Conservation (phyloP, 371 early-diverging fungal species). For the Lichtheimia corymbifera region DNA sequence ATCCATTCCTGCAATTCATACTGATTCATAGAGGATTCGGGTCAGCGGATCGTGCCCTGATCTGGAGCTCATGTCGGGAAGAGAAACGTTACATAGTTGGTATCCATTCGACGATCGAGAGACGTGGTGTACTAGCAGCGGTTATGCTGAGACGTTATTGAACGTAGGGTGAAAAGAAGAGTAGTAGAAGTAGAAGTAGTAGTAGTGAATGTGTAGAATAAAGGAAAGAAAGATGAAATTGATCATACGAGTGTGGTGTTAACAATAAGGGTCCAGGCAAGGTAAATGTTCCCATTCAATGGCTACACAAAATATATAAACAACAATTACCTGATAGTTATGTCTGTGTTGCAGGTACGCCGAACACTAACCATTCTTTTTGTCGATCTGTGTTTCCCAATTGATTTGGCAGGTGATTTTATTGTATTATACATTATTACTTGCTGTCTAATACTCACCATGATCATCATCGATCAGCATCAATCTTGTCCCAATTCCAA, state of each 20-base stretch:
- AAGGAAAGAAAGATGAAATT: background rate
- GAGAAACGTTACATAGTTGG: slow-evolving; percentile 1
- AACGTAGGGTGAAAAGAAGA: background rate
- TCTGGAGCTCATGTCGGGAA: background rate
- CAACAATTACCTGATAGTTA: no score
- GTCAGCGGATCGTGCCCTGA: background rate
- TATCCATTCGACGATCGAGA: no score
- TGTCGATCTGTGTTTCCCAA: slow-evolving; percentile 2
- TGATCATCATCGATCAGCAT: no score
- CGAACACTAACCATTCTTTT: background rate
- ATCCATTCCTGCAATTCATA: slow-evolving; percentile 53
- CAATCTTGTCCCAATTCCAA: no score
- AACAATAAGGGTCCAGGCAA: slow-evolving; percentile 10
- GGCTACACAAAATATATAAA: slow-evolving; percentile 9
- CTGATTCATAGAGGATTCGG: slow-evolving; percentile 14
- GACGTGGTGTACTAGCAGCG: background rate
- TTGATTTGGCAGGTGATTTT: background rate
- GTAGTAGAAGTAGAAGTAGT: background rate
- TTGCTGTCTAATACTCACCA: no score
- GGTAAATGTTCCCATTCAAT: no score
- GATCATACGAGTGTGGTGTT: background rate
- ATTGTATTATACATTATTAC: no score
- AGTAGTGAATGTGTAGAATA: slow-evolving; percentile 1
- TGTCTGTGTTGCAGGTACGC: background rate
- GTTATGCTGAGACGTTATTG: background rate